Evolutionary conservation across 805 yeast species (phyloP), one percentile per base, ranked within the genome.

Genomic region (Starmerella sirachaensis): DNA sequence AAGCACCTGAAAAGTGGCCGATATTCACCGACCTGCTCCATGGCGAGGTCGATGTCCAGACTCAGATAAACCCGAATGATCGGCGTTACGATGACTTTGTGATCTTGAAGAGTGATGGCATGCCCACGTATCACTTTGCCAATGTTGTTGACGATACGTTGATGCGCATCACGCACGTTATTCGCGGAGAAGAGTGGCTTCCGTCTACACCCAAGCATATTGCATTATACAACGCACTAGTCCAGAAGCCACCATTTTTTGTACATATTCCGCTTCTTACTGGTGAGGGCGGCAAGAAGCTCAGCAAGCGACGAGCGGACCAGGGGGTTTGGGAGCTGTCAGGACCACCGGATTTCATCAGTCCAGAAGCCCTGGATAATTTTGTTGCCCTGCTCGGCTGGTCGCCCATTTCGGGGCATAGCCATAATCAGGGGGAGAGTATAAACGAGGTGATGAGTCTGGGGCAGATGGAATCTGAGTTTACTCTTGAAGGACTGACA

Each of bases 121-220:
- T 83, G 43, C 99, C 99, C 18, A 91, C 99, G 0, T 91, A 91
- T 51, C 99, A 91, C 59, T 77, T 91, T 53, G 98, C 98, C 12
- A 88, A 83, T 52, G 94, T 91, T 6, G 72, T 91, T 3, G 99
- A 91, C 55, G 99, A 91, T 55, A 93, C 86, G 56, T 61, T 81
- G 32, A 91, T 91, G 98, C 58, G 74, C 31, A 80, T 91, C 30
- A 81, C 95, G 0, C 96, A 91, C 58, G 98, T 91, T 7, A 75
- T 91, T 5, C 67, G 99, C 48, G 99, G 99, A 23, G 98, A 91
- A 54, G 98, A 91, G 57, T 91, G 99, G 98, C 62, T 91, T 9
- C 80, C 94, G 1, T 83, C 97, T 0, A 91, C 98, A 0, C 94
- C 96, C 2, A 88, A 86, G 51, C 98, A 91, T 53, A 67, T 85